Percentiles rank a stretch among this genome's conserved stretches.
Conservation (phyloP, 106 monocot genomes). For the Allium cepa region DNA sequence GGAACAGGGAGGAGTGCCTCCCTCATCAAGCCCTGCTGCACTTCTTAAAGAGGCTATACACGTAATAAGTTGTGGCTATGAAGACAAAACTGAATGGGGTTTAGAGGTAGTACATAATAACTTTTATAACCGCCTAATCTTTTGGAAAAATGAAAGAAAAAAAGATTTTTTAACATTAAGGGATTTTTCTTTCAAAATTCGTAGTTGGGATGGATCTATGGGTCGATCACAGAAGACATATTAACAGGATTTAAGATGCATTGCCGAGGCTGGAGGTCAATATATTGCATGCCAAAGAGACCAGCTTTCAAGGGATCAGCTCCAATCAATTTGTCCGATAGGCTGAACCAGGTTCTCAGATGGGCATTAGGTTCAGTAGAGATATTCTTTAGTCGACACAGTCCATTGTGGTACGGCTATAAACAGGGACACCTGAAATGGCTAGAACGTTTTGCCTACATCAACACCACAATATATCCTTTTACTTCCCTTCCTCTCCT, state of each 20-base stretch:
- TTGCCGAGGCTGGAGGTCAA: slow-evolving; percentile 86
- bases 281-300: slow-evolving; percentile 93
- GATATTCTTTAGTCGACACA: slow-evolving; percentile 97
- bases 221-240: slow-evolving; percentile 96
- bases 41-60: slow-evolving; percentile 96
- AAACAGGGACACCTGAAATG: slow-evolving; percentile 82
- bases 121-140: neutral
- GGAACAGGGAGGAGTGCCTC: slow-evolving; percentile 93
- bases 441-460: slow-evolving; percentile 89
- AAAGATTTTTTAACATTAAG: neutral
- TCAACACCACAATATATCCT: slow-evolving; percentile 97
- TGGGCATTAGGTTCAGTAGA: slow-evolving; percentile 98
- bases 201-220: slow-evolving; percentile 98
- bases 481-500: slow-evolving; percentile 84
- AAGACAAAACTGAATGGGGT: slow-evolving; percentile 98
- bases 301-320: slow-evolving; percentile 96
- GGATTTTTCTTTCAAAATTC: neutral
- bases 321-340: slow-evolving; percentile 86
- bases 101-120: slow-evolving; percentile 51
- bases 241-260: slow-evolving; percentile 99
- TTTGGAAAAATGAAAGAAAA: neutral
- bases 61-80: slow-evolving; percentile 97
- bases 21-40: slow-evolving; percentile 81
- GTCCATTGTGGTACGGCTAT: slow-evolving; percentile 83
- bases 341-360: slow-evolving; percentile 88